Evolutionary conservation across 192 early-diverging fungal species (phyloP).

Genomic region (Coemansia sp.): DNA sequence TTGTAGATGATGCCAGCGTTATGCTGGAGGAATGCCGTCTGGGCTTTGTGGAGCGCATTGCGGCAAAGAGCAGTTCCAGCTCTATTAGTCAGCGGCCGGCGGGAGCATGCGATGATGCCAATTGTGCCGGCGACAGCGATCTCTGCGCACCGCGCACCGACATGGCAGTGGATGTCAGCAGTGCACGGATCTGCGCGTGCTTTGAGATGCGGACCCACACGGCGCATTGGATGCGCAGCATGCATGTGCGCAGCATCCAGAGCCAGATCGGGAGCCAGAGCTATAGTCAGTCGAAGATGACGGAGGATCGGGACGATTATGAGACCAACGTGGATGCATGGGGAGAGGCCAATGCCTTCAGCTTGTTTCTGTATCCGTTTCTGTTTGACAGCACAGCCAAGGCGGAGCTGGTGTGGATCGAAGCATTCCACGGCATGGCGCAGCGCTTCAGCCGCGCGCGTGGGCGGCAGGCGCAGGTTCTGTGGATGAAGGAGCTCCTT

Average conservation of each 20-base stretch:
- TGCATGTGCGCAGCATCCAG: constrained; percentile 6
- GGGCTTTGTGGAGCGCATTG: constrained; percentile 4
- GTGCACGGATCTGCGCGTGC: constrained; percentile 9
- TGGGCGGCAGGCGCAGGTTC: constrained; percentile 39
- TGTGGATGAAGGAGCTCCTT: constrained; percentile 39
- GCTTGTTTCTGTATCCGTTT: constrained; percentile 43
- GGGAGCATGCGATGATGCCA: constrained; percentile 2
- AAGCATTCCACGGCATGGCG: constrained; percentile 35
- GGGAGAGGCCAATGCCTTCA: constrained; percentile 26
- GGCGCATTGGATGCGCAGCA: constrained; percentile 30
- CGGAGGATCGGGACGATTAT: neutral
- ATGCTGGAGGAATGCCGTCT: constrained; percentile 6
- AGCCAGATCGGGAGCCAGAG: neutral
- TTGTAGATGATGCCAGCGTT: constrained; percentile 26
- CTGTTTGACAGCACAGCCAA: constrained; percentile 23
- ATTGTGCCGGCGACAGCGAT: neutral
- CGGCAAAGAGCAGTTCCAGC: neutral
- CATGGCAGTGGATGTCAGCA: constrained; percentile 4
- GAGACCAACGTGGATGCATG: neutral
- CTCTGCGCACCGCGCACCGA: neutral
- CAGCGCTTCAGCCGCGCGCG: constrained; percentile 35
- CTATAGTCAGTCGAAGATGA: neutral
- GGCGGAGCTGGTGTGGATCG: constrained; percentile 16
- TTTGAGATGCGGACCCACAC: constrained; percentile 33
- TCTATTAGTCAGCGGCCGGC: neutral